Conservation (phyloP, 805 yeast species). For the Starmerella davenportii region DNA sequence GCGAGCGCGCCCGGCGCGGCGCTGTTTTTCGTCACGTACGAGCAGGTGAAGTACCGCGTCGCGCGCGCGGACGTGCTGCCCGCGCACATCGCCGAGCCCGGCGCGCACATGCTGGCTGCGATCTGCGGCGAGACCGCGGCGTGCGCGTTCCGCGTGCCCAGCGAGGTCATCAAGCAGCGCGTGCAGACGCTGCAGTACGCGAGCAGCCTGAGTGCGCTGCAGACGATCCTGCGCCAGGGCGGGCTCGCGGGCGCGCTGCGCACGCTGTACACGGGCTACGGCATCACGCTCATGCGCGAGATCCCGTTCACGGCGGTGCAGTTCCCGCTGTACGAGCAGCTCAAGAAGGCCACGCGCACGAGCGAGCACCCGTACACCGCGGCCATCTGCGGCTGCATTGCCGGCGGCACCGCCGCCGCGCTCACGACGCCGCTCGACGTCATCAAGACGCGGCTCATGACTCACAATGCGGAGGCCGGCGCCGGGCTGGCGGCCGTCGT, state of each 20-base stretch:
- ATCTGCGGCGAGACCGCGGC: constrained; percentile 86
- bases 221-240: constrained; percentile 30
- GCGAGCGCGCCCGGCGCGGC: constrained; percentile 88
- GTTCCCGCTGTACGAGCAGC: constrained; percentile 77
- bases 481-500: background rate
- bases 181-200: constrained; percentile 55
- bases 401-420: constrained; percentile 93
- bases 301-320: constrained; percentile 94
- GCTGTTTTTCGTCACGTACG: constrained; percentile 68
- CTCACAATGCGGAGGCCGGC: constrained; percentile 24
- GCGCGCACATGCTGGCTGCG: constrained; percentile 73
- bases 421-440: constrained; percentile 88
- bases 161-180: constrained; percentile 88
- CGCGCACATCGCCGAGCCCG: constrained; percentile 14
- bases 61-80: background rate
- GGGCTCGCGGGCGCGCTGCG: constrained; percentile 31
- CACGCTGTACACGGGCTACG: constrained; percentile 87
- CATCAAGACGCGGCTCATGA: constrained; percentile 81
- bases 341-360: constrained; percentile 41
- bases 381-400: constrained; percentile 75
- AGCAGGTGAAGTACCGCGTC: constrained; percentile 22
- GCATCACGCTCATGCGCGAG: constrained; percentile 80
- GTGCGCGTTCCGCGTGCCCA: constrained; percentile 87
- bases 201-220: constrained; percentile 51
- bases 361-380: constrained; percentile 49